Conservation (phyloP, 139 green algal genomes). For the Micromonas pusilla region DNA sequence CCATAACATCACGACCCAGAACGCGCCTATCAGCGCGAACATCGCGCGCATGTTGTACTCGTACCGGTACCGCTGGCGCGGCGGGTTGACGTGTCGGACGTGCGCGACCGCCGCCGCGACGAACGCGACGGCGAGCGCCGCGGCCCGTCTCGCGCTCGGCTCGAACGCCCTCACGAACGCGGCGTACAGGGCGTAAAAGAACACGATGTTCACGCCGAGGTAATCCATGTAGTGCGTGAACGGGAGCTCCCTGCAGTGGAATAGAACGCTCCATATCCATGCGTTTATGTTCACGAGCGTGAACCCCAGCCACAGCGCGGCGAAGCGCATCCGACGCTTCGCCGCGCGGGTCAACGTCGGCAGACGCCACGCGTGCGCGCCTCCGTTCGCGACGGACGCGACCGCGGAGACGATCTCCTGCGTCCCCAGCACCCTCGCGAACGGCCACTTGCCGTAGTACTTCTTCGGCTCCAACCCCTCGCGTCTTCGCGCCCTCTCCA, state of each 20-base stretch:
- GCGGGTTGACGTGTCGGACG: background rate
- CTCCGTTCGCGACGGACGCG: constrained; percentile 70
- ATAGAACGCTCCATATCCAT: constrained; percentile 72
- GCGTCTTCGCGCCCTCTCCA: constrained; percentile 30
- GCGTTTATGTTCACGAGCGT: constrained; percentile 47
- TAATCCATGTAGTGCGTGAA: constrained; percentile 60
- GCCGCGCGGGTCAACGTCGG: constrained; percentile 32
- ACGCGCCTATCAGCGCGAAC: background rate
- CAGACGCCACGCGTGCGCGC: constrained; percentile 48
- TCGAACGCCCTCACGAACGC: constrained; percentile 26
- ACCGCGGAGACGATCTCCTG: constrained; percentile 64
- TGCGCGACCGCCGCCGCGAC: background rate
- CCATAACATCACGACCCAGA: background rate
- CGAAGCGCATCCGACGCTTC: background rate
- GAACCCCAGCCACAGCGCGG: constrained; percentile 53
- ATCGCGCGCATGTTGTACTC: background rate
- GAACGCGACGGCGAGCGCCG: background rate
- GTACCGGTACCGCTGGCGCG: background rate
- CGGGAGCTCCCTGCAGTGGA: constrained; percentile 66
- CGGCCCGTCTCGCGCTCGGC: too few species aligned
- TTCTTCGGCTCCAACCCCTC: constrained; percentile 40
- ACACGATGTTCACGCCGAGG: constrained; percentile 43
- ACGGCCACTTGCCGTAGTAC: constrained; percentile 88
- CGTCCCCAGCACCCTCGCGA: constrained; percentile 54
- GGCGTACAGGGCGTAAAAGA: constrained; percentile 42